Base-by-base conservation (phyloP, 192 early-diverging fungal species). In the Paraglomus brasilianum region DNA sequence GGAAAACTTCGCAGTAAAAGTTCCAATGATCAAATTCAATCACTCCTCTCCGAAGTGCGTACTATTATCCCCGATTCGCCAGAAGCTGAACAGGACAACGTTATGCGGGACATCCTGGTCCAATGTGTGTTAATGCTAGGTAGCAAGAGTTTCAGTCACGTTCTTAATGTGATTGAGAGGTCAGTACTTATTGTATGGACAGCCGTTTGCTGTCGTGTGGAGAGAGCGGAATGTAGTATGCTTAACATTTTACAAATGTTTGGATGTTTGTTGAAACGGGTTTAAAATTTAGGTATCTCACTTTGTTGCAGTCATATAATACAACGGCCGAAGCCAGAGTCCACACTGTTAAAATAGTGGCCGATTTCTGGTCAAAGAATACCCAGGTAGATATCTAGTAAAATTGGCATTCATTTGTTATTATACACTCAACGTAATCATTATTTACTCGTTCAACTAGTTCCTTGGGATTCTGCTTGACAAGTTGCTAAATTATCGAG, bases 401-500 rank as follows among this genome's bases (percentile, higher is more conserved):
- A 47, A 7, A 10, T 39, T 8, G 38, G 22, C 39, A 9, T 1
- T 43, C 8, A 39, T 48, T 22, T 6, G 15, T 62, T 40, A 11
- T 19, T n/a, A 60, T 24, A 41, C 8, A 11, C 24, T 66, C 41
- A 38, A 14, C 22, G 5, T 53, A 24, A 48, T 11, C 45, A 5
- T 24, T 51, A 49, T 65, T 57, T 24, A 6, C 40, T 45, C 63
- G 50, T 66, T 14, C 45, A 11, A 30, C 30, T 71, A 89, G 82
- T 94, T 97, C 75, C 76, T 95, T 76, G 92, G 91, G 13, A 96
- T 99, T 67, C 81, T 94, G 22, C 78, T 98, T 66, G 95, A 94
- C 77, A 98, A 98, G 76, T 81, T 99, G 66, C 79, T 96, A 64
- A 95, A 96, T 77, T 99, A 99, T 79, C 88, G 94, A 39, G 88